Conservation (phyloP, 352 stramenopile genomes). For the Blastocystis sp. region DNA sequence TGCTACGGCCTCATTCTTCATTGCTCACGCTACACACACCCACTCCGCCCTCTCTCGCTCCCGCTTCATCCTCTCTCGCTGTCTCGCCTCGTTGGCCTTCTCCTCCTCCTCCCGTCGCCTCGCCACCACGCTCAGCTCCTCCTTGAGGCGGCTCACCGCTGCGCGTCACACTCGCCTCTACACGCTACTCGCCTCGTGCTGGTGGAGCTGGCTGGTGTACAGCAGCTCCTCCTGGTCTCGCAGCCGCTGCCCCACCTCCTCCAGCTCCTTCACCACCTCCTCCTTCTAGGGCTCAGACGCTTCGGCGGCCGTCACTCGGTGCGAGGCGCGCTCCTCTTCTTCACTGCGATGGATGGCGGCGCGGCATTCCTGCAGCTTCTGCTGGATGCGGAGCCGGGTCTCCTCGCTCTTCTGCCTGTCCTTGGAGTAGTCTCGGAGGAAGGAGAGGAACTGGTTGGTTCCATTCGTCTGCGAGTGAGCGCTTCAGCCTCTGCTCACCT, state of each 20-base stretch:
- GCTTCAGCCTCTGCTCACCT: neutral
- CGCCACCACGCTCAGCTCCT: no score
- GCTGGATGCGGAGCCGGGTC: neutral
- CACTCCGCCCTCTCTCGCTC: no score
- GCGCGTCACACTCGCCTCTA: no score
- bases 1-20: no score
- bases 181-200: neutral
- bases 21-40: no score
- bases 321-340: neutral
- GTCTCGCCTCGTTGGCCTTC: no score
- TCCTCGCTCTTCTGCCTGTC: neutral
- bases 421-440: neutral
- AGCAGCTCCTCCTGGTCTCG: neutral
- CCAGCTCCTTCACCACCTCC: neutral
- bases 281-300: neutral
- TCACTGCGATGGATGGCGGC: neutral
- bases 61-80: no score
- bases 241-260: constrained; percentile 3
- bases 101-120: no score
- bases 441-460: neutral
- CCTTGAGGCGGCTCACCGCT: no score
- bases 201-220: neutral
- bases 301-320: no score
- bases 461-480: constrained; percentile 25
- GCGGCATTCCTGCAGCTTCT: neutral